Base-by-base conservation (phyloP, 495 filamentous ascomycete genomes). In the Cercophora samala region DNA sequence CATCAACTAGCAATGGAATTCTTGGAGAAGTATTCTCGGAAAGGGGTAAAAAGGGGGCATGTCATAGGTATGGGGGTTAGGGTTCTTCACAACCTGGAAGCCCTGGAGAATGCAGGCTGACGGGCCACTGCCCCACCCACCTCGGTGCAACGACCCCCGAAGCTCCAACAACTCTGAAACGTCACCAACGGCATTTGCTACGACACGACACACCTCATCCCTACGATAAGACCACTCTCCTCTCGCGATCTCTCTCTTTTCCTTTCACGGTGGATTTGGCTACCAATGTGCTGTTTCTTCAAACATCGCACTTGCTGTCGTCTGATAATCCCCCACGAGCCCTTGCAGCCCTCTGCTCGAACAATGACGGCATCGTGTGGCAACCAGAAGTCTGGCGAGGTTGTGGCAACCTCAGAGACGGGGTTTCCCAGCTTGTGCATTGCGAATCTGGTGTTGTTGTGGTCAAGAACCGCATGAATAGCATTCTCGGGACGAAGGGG, bases 401-500 rank as follows among this genome's bases (percentile, higher is more conserved):
- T 46, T 46, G 37, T 46, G 37, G 37, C 37, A 46, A 46, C 15
- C 37, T 32, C 15, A 13, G 8, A 17, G 37, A 18, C 37, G 13
- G 37, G 37, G 37, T 46, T 3, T 13, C 37, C 37, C 15, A 46
- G 37, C 37, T 46, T 46, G 37, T 9, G 13, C 9, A 46, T 46
- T 46, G 37, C 2, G 37, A 0, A 17, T 46, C 37, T 46, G 37
- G 2, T 46, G 37, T 11, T 46, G 13, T 13, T 13, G n/a, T n/a
- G n/a, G n/a, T n/a, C n/a, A 46, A 46, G 37, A 13, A 18, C 37
- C 37, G 37, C 37, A 46, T 46, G 37, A 60, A 60, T 17, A 60
- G 58, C 58, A 26, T 25, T 21, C 23, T 5, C 17, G 17, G 58
- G 58, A 60, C 58, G 22, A 60, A 23, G 58, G 58, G 58, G 58